Evolutionary conservation across 148 eudicot genomes (phyloP).

Genomic region (Vaccinium vitisidaea): DNA sequence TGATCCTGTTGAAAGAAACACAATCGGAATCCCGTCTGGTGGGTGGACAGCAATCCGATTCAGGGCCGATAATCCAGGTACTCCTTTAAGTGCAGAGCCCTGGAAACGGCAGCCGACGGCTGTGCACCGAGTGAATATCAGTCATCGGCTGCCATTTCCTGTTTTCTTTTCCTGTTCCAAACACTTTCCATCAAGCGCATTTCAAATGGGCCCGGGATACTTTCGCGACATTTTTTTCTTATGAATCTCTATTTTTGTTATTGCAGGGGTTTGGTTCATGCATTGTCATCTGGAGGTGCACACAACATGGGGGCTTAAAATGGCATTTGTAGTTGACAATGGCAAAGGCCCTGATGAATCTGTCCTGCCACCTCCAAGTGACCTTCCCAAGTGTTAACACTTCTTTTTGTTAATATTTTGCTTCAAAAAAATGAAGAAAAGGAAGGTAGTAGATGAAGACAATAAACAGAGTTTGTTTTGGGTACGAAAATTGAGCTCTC

Average conservation of each 20-base stretch:
- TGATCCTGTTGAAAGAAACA: constrained; percentile 79
- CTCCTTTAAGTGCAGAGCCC: too few species aligned
- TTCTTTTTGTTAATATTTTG: neutral
- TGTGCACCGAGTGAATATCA: too few species aligned
- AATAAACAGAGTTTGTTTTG: constrained; percentile 8
- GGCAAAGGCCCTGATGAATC: constrained; percentile 61
- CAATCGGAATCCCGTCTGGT: constrained; percentile 52
- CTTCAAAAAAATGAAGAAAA: neutral
- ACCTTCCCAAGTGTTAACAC: constrained; percentile 57
- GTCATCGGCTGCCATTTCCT: too few species aligned
- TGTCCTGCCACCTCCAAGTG: constrained; percentile 60
- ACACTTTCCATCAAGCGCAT: too few species aligned
- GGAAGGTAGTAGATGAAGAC: neutral
- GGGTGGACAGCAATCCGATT: constrained; percentile 64
- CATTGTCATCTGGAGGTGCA: constrained; percentile 82
- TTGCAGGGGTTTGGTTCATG: constrained; percentile 73
- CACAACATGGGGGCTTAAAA: constrained; percentile 78
- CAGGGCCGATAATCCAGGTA: constrained; percentile 69
- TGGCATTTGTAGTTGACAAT: constrained; percentile 70
- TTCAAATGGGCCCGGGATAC: too few species aligned
- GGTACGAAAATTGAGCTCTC: neutral
- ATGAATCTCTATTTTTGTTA: neutral
- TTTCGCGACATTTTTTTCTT: neutral
- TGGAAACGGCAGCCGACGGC: too few species aligned
- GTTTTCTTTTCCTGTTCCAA: too few species aligned